These are phyloP conservation scores for Waltiozyma solani DNA, from an alignment of 1,139 yeast genomes.

Conservation along the genomic window DNA sequence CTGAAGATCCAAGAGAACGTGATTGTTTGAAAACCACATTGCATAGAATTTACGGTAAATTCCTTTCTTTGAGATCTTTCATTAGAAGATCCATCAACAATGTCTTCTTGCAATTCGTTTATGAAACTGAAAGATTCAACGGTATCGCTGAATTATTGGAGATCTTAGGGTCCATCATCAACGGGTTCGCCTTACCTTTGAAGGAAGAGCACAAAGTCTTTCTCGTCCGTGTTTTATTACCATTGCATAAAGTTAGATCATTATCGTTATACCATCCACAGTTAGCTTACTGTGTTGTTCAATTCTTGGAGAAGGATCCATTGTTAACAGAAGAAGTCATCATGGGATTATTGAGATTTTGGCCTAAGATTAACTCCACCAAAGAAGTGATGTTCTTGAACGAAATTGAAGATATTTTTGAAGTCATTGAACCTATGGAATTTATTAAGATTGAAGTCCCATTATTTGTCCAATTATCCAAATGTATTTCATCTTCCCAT, in stretches of 20 bases:
- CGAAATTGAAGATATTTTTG: conserved; percentile 94
- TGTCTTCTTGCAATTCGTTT: conserved; percentile 85
- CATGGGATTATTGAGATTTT: conserved; percentile 83
- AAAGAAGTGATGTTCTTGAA: conserved; percentile 93
- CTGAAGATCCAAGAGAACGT: conserved; percentile 94
- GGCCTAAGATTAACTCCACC: conserved; percentile 96
- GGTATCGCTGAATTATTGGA: conserved; percentile 94
- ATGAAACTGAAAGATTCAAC: conserved; percentile 92
- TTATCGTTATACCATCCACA: conserved; percentile 91
- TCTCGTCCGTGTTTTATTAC: conserved; percentile 78
- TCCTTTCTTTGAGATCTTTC: conserved; percentile 79
- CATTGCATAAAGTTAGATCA: conserved; percentile 87
- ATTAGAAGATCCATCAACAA: conserved; percentile 88
- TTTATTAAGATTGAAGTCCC: conserved; percentile 91
- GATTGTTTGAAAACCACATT: conserved; percentile 91
- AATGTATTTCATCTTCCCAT: conserved; percentile 91
- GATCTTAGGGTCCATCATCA: conserved; percentile 90
- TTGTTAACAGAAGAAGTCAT: conserved; percentile 87
- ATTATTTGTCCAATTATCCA: conserved; percentile 84
- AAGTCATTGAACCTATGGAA: conserved; percentile 90
- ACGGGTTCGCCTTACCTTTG: conserved; percentile 95
- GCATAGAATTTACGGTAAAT: conserved; percentile 94
- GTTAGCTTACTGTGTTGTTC: conserved; percentile 93
- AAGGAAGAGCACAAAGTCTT: conserved; percentile 96
- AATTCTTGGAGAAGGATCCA: conserved; percentile 92